phyloP scores from a whole-genome alignment of 331 rosid species.

The Phaseolus coccineus region DNA sequence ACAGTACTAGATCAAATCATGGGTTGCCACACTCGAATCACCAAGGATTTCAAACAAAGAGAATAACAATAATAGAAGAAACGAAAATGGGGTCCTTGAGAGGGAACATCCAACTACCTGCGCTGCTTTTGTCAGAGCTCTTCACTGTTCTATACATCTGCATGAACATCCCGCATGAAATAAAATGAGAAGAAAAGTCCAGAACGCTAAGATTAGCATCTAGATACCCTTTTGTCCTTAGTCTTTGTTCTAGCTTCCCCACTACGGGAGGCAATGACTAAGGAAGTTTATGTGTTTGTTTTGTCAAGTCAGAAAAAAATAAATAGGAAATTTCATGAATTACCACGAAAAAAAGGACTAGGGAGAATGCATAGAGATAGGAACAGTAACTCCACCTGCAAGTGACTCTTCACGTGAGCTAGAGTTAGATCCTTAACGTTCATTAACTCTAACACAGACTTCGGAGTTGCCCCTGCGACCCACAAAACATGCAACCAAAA shows the following conservation, averaged over 20 bases:
- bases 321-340: background rate
- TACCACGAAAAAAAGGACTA: constrained; percentile 6
- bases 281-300: background rate
- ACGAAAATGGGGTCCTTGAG: constrained; percentile 44
- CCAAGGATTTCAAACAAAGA: constrained; percentile 57
- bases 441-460: constrained; percentile 87
- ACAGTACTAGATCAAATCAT: constrained; percentile 52
- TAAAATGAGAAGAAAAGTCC: constrained; percentile 45
- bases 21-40: constrained; percentile 55
- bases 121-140: constrained; percentile 70
- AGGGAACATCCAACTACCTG: constrained; percentile 61
- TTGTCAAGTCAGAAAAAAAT: background rate
- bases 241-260: constrained; percentile 54
- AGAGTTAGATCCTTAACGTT: constrained; percentile 90
- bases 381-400: constrained; percentile 63
- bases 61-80: constrained; percentile 50
- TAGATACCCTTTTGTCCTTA: constrained; percentile 64
- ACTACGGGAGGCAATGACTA: constrained; percentile 16
- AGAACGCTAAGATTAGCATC: constrained; percentile 43
- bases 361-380: constrained; percentile 3
- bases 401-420: constrained; percentile 93
- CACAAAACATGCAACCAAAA: background rate
- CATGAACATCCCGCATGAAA: constrained; percentile 55
- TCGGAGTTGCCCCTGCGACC: constrained; percentile 80
- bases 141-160: constrained; percentile 98